Evolutionary conservation across 2,329 filamentous ascomycete genomes (phyloP), one percentile per base, ranked within the genome.

Genomic region (Beauveria sp.): DNA sequence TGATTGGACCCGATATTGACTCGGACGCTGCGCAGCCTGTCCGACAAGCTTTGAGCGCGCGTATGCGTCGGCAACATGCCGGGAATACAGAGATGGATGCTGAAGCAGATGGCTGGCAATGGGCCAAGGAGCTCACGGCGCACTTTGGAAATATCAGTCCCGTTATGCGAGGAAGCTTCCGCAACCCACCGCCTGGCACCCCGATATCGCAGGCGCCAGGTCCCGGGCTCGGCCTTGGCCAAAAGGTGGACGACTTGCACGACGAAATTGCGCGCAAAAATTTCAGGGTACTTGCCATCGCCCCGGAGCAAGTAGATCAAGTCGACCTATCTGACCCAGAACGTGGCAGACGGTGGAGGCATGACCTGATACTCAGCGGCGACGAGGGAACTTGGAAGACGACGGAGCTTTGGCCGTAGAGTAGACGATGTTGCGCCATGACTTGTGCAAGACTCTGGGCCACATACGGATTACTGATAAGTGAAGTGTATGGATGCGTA

Each of bases 131-230:
- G 75, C 74, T 97, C 43, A 92, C 90, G 56, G 90, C 85, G 54
- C 90, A 95, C 72, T 98, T 97, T 82, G 93, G 91, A 22, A 97
- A 97, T 73, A 76, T 95, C 67, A 88, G 84, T 66, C 93, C 93
- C 7, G 77, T 80, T 1, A 91, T 96, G 86, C 83, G 93, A 72
- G 89, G 88, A 10, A 82, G 84, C 9, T 93, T 92, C 73, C 87
- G 85, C 74, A 86, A 89, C 71, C 83, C 95, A 70, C 79, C 83
- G 6, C 88, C 89, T 0, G 90, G 90, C 0, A 78, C 79, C 64
- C 80, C 86, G 54, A 71, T 88, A 67, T 74, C 82, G 66, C 66
- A 84, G 70, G 68, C 80, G 67, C 73, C 81, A 65, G 71, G 72
- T 63, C 71, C 74, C 12, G 75, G 76, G 0, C 67, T 77, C 3